These are phyloP conservation scores for Xylariaceae sp. DNA, from an alignment of 2,329 filamentous ascomycete genomes.

Conservation along the genomic window DNA sequence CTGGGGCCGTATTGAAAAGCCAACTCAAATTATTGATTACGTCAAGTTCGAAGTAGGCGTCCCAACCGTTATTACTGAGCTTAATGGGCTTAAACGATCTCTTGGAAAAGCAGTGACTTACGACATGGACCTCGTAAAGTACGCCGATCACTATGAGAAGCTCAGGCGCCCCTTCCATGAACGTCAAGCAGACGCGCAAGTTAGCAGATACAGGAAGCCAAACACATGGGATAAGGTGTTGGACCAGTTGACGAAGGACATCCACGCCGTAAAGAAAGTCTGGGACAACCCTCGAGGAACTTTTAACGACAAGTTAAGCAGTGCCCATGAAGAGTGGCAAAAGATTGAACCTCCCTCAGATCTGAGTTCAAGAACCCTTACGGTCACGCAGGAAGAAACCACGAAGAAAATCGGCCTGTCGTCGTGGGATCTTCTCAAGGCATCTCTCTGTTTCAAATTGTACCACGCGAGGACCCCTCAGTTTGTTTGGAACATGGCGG, in stretches of 20 bases:
- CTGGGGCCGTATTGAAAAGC: slow-evolving; percentile 23
- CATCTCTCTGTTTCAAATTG: slow-evolving; percentile 44
- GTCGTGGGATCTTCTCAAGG: slow-evolving; percentile 48
- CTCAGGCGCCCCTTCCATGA: slow-evolving; percentile 20
- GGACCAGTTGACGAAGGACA: slow-evolving; percentile 30
- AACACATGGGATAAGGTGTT: slow-evolving; percentile 32
- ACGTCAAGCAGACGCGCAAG: slow-evolving; percentile 13
- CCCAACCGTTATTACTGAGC: slow-evolving; percentile 35
- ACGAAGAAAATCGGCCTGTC: slow-evolving; percentile 29
- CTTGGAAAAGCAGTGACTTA: slow-evolving; percentile 22
- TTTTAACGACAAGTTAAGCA: slow-evolving; percentile 27
- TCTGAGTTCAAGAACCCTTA: slow-evolving; percentile 24
- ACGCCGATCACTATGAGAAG: slow-evolving; percentile 33
- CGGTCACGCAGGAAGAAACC: slow-evolving; percentile 29
- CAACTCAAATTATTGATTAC: slow-evolving; percentile 57
- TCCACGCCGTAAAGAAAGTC: slow-evolving; percentile 25
- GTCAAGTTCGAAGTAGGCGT: slow-evolving; percentile 54
- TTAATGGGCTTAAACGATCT: slow-evolving; percentile 31
- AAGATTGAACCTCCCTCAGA: slow-evolving; percentile 37
- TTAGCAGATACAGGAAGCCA: slow-evolving; percentile 10
- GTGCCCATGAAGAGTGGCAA: slow-evolving; percentile 40
- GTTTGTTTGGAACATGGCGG: slow-evolving; percentile 47
- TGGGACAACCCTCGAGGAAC: slow-evolving; percentile 32
- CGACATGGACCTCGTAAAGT: slow-evolving; percentile 25
- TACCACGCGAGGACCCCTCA: slow-evolving; percentile 24